Evolutionary conservation across 345 rosid species (phyloP).

Genomic region (Dovyalis caffra): DNA sequence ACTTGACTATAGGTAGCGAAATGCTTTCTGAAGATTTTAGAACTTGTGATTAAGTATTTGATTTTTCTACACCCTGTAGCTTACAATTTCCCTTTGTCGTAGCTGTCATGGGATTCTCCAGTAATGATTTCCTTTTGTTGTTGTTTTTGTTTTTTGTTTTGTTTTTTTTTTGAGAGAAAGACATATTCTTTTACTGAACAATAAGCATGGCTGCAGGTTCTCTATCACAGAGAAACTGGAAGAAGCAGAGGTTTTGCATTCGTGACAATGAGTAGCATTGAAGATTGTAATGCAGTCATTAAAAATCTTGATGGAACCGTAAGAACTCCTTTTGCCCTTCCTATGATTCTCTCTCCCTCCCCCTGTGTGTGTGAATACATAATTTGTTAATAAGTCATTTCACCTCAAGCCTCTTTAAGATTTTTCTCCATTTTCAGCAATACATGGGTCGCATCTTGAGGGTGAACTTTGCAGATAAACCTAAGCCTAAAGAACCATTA

Average conservation of each 20-base stretch:
- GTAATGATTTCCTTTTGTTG: not conserved
- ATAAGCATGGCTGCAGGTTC: slow-evolving; percentile 45
- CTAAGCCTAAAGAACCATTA: slow-evolving; percentile 56
- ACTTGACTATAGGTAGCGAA: not conserved
- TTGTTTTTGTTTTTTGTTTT: not conserved
- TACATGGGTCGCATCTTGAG: slow-evolving; percentile 63
- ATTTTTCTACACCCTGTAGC: not conserved
- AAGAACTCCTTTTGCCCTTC: slow-evolving; percentile 20
- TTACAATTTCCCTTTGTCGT: not conserved
- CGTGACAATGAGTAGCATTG: slow-evolving; percentile 82
- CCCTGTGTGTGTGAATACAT: not conserved
- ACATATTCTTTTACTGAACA: not conserved
- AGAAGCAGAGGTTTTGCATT: slow-evolving; percentile 91
- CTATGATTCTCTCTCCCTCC: not conserved
- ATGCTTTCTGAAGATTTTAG: not conserved
- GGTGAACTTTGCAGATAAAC: slow-evolving; percentile 79
- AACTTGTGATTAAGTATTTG: not conserved
- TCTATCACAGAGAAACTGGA: slow-evolving; percentile 75
- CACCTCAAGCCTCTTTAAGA: not conserved
- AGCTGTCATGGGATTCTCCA: not conserved
- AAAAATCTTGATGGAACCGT: slow-evolving; percentile 90
- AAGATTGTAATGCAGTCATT: slow-evolving; percentile 66
- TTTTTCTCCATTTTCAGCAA: slow-evolving; percentile 39
- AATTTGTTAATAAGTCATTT: not conserved
- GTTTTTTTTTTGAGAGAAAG: not conserved